phyloP scores from a whole-genome alignment of 1,284 basidiomycete species.

The Naganishia sp. region DNA sequence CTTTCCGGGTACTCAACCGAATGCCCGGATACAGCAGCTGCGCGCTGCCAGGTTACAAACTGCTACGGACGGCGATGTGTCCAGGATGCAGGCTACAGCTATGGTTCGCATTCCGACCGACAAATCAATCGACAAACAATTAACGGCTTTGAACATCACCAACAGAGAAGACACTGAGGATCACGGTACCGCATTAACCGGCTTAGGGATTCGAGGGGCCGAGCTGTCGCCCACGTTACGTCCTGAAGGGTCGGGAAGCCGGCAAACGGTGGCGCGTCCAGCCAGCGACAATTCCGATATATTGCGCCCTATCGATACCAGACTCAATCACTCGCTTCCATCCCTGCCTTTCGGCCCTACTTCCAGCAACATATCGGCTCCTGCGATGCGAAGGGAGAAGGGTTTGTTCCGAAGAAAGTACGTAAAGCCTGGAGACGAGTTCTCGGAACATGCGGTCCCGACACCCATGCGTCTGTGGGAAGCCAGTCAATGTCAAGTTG shows the following conservation, averaged over 20 bases:
- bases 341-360: constrained; percentile 14
- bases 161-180: not conserved
- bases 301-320: not conserved
- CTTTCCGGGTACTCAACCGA: not conserved
- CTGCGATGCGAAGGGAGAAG: not conserved
- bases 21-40: constrained; percentile 7
- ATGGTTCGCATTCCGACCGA: constrained; percentile 9
- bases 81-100: constrained; percentile 1
- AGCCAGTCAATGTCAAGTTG: constrained; percentile 26
- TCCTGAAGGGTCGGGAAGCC: too few relatives aligned
- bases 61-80: not conserved
- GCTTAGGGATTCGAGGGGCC: constrained; percentile 15
- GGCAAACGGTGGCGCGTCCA: too few relatives aligned
- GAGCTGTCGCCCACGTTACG: not conserved
- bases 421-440: constrained; percentile 21
- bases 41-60: constrained; percentile 3
- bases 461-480: constrained; percentile 31
- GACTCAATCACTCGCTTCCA: constrained; percentile 15
- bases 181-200: not conserved
- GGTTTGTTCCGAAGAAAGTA: constrained; percentile 3
- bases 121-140: constrained; percentile 2
- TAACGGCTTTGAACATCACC: not conserved
- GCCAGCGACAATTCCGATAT: not conserved
- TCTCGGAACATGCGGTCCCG: constrained; percentile 25
- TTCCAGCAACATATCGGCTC: not conserved